phyloP scores from a whole-genome alignment of 805 yeast genomes.

The Hanseniaspora guilliermondii region DNA sequence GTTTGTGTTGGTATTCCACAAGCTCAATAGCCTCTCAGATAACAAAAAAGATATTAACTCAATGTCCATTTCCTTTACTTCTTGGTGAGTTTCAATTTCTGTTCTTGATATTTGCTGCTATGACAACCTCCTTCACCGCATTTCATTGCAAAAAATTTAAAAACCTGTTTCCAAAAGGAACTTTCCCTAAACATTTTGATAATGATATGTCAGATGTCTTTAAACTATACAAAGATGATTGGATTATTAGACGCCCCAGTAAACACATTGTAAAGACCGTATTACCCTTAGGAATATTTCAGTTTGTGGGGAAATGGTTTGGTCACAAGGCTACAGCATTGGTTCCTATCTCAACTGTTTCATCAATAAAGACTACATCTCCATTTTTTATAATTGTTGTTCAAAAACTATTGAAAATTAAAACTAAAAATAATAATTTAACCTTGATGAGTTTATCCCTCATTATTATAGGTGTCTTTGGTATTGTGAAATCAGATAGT shows the following conservation, averaged over 20 bases:
- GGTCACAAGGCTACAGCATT: slow-evolving; percentile 52
- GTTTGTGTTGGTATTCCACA: slow-evolving; percentile 48
- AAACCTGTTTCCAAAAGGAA: slow-evolving; percentile 39
- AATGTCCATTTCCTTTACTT: slow-evolving; percentile 49
- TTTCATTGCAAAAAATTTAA: slow-evolving; percentile 26
- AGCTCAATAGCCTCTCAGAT: slow-evolving; percentile 55
- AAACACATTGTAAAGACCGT: slow-evolving; percentile 36
- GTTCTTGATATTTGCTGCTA: slow-evolving; percentile 36
- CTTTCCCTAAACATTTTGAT: slow-evolving; percentile 34
- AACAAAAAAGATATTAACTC: slow-evolving; percentile 42
- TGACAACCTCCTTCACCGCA: slow-evolving; percentile 29
- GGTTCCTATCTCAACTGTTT: slow-evolving; percentile 57
- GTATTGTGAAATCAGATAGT: slow-evolving; percentile 17
- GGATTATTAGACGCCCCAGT: slow-evolving; percentile 25
- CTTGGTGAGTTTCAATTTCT: slow-evolving; percentile 54
- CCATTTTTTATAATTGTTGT: slow-evolving; percentile 49
- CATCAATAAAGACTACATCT: slow-evolving; percentile 55
- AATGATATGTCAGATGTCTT: slow-evolving; percentile 15
- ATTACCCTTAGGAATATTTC: slow-evolving; percentile 54
- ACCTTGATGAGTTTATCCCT: slow-evolving; percentile 21
- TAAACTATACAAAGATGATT: slow-evolving; percentile 19
- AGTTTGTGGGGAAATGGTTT: slow-evolving; percentile 51
- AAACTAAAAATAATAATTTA: slow-evolving; percentile 14
- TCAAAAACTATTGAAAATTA: slow-evolving; percentile 25
- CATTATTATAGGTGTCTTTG: slow-evolving; percentile 24